Base-by-base conservation (phyloP, 176 grass and related monocot species). In the Eleusine indica region DNA sequence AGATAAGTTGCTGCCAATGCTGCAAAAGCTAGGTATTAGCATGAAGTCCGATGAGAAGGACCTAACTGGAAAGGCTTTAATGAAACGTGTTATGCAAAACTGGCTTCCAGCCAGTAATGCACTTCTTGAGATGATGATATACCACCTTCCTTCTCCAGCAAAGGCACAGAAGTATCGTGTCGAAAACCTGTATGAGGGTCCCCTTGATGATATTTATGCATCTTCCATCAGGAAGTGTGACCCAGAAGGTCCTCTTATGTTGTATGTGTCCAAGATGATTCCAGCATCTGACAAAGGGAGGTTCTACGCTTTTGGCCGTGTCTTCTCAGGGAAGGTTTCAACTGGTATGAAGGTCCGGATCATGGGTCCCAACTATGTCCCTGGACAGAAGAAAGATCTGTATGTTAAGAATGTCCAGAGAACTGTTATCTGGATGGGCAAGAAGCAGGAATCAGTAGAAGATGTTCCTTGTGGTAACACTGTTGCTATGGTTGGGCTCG, bases 351-450 rank as follows among this genome's bases (percentile, higher is more conserved):
- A 53, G 51, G 51, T 53, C 15, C 51, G 51, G 0, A 53, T 53
- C 51, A 53, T 53, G 51, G 94, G 94, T 39, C 94, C 94, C 40
- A 96, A 96, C 86, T 96, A 89, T 70, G 77, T 96, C 48, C 94
- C 94, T 76, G 91, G 94, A 35, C 94, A 96, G 60, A 96, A 96
- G 88, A 96, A 96, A 54, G 93, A 96, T 90, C 49, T 96, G 22
- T 96, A 91, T 67, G 80, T 84, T 68, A 96, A 96, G 86, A 93
- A 73, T 83, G 91, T 96, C 19, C 94, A 96, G 68, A 83, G 88
- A 51, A 96, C 93, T 75, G 93, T 96, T 68, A 96, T 96, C 75
- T 96, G 93, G 93, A 96, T 96, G 90, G 93, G 93, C 62, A 96
- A 96, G 86, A 96, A 76, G 29, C 93, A 92, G 43, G 62, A 57